phyloP scores from a whole-genome alignment of 2,329 filamentous ascomycete species.

The Penicillium aurantiogriseum region DNA sequence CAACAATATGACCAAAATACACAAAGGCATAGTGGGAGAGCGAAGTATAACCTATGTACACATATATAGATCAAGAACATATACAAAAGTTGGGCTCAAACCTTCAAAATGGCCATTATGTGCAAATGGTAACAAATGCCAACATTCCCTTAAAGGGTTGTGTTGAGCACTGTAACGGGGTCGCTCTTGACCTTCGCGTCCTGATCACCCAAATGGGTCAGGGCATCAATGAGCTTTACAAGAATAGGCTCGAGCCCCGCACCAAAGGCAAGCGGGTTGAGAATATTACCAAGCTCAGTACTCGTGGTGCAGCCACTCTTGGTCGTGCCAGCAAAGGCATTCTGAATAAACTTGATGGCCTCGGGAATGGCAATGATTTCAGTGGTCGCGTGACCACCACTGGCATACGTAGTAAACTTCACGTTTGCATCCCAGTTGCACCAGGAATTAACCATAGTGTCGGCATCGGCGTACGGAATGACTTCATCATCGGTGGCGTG shows the following conservation, averaged over 20 bases:
- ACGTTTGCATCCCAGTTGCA: conserved; percentile 23
- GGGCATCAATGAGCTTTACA: conserved; percentile 19
- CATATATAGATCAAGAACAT: not conserved
- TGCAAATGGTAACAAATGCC: not conserved
- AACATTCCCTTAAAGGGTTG: not conserved
- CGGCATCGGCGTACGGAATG: conserved; percentile 25
- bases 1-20: not conserved
- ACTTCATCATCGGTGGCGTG: conserved; percentile 28
- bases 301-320: conserved; percentile 20
- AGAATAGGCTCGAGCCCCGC: conserved; percentile 24
- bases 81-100: not conserved
- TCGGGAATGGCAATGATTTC: conserved; percentile 24
- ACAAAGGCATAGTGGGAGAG: not conserved
- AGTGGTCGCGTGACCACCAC: conserved; percentile 27
- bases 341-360: conserved; percentile 22
- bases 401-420: conserved; percentile 26
- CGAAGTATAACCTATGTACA: not conserved
- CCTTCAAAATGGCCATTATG: not conserved
- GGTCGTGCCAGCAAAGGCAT: conserved; percentile 26
- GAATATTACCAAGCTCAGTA: conserved; percentile 19
- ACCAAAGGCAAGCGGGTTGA: conserved; percentile 26
- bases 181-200: conserved; percentile 22
- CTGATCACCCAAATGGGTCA: conserved; percentile 14
- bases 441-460: conserved; percentile 23
- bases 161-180: conserved; percentile 10